Conservation (phyloP, 805 yeast species). For the Hanseniaspora hatyaiensis region DNA sequence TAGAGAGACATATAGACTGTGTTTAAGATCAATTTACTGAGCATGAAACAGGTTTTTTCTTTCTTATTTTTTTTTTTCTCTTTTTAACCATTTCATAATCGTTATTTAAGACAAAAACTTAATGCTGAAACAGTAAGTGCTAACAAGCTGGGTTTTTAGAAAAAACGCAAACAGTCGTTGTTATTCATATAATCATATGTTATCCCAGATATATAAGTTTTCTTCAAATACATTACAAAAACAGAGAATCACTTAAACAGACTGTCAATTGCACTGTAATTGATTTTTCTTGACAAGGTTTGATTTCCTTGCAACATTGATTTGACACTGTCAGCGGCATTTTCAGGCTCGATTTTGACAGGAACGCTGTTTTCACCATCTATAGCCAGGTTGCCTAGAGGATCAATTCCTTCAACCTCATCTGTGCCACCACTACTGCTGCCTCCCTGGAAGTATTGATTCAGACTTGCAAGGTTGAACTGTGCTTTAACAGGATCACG, state of each 20-base stretch:
- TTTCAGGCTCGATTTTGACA: slow-evolving; percentile 32
- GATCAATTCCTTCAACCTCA: slow-evolving; percentile 21
- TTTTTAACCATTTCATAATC: not conserved
- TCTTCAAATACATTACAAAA: not conserved
- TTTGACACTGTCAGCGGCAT: slow-evolving; percentile 73
- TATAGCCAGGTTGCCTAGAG: slow-evolving; percentile 19
- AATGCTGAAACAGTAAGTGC: too few species aligned
- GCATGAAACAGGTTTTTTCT: too few species aligned
- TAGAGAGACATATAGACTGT: too few species aligned
- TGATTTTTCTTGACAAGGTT: slow-evolving; percentile 76
- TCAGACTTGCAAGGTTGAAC: slow-evolving; percentile 21
- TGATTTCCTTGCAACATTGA: slow-evolving; percentile 57
- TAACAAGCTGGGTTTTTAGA: too few species aligned
- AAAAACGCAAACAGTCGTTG: too few species aligned
- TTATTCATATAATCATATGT: too few species aligned
- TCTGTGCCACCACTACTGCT: not conserved
- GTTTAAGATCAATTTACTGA: too few species aligned
- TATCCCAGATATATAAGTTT: too few species aligned
- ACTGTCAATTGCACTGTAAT: slow-evolving; percentile 67
- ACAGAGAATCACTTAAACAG: slow-evolving; percentile 30
- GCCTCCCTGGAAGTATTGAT: slow-evolving; percentile 3
- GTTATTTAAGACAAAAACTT: too few species aligned
- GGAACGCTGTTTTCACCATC: not conserved
- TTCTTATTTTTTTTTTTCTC: not conserved
- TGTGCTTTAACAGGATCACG: slow-evolving; percentile 19